These are phyloP conservation scores for Cutaneotrichosporon cutaneum DNA, from an alignment of 1,284 basidiomycete species.

Conservation along the genomic window DNA sequence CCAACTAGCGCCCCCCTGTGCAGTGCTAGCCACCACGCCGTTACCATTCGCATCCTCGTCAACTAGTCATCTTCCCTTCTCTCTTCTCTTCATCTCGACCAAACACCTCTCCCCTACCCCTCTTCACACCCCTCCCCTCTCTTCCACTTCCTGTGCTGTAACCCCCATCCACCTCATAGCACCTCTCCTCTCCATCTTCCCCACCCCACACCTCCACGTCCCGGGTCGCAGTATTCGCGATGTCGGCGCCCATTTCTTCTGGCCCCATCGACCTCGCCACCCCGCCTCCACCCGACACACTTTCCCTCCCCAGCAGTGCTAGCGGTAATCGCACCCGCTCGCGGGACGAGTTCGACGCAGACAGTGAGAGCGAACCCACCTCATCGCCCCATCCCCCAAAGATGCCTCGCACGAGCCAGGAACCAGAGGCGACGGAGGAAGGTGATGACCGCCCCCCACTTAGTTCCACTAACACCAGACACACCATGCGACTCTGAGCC, in stretches of 20 bases:
- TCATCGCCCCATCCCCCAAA: conserved; percentile 15
- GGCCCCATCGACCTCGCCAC: not conserved
- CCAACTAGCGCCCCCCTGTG: too few relatives aligned
- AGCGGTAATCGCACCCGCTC: conserved; percentile 12
- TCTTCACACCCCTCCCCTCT: not conserved
- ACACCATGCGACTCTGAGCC: not conserved
- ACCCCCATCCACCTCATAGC: too few relatives aligned
- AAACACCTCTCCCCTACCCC: not conserved
- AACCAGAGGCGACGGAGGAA: conserved; percentile 1
- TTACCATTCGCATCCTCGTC: too few relatives aligned
- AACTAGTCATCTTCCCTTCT: too few relatives aligned
- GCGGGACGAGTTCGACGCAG: conserved; percentile 20
- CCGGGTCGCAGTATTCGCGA: not conserved
- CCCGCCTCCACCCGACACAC: not conserved
- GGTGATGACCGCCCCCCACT: not conserved
- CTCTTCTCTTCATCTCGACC: too few relatives aligned
- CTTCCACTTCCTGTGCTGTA: too few relatives aligned
- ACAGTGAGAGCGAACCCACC: conserved; percentile 8
- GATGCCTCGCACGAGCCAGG: conserved; percentile 15
- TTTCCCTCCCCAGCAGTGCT: not conserved
- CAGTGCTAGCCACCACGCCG: too few relatives aligned
- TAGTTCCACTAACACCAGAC: not conserved
- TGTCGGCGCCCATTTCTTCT: conserved; percentile 6
- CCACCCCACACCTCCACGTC: not conserved
- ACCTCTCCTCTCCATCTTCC: not conserved